Percentiles rank a stretch among this genome's conserved stretches.
These are phyloP conservation scores for Lipomyces anomalus DNA, from an alignment of 805 yeast genomes.

Conservation along the genomic window DNA sequence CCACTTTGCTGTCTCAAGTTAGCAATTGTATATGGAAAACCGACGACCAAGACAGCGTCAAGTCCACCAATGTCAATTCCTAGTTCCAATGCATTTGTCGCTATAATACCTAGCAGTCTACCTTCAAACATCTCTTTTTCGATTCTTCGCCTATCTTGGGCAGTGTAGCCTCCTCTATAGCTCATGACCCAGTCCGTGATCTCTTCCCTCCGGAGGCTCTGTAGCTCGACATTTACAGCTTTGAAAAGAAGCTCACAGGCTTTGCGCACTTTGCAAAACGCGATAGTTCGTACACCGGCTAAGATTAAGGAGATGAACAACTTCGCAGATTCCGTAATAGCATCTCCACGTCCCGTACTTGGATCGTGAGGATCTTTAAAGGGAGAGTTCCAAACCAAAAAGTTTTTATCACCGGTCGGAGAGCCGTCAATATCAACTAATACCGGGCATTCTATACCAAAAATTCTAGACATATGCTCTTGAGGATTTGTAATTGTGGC, in stretches of 20 bases:
- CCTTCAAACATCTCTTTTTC: conserved; percentile 91
- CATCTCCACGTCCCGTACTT: conserved; percentile 56
- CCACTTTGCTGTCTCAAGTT: conserved; percentile 95
- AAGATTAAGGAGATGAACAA: conserved; percentile 60
- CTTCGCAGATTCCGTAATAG: conserved; percentile 70
- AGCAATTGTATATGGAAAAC: conserved; percentile 83
- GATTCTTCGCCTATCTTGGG: conserved; percentile 76
- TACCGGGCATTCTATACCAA: conserved; percentile 57
- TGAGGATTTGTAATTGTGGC: conserved; percentile 81
- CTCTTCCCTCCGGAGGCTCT: conserved; percentile 38
- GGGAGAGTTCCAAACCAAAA: conserved; percentile 85
- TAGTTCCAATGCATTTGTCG: conserved; percentile 91
- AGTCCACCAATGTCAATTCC: conserved; percentile 93
- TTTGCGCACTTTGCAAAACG: conserved; percentile 80
- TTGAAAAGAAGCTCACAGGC: conserved; percentile 86
- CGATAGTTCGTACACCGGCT: conserved; percentile 69
- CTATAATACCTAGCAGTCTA: conserved; percentile 73
- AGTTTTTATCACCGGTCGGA: conserved; percentile 69
- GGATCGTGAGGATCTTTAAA: conserved; percentile 53
- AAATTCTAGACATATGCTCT: conserved; percentile 63
- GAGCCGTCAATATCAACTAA: conserved; percentile 80
- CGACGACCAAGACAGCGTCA: conserved; percentile 88
- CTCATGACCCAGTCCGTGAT: conserved; percentile 69
- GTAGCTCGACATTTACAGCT: conserved; percentile 58
- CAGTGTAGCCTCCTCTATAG: conserved; percentile 91